Base-by-base conservation (phyloP, 2,329 filamentous ascomycete genomes). In the Cytospora piceicola region DNA sequence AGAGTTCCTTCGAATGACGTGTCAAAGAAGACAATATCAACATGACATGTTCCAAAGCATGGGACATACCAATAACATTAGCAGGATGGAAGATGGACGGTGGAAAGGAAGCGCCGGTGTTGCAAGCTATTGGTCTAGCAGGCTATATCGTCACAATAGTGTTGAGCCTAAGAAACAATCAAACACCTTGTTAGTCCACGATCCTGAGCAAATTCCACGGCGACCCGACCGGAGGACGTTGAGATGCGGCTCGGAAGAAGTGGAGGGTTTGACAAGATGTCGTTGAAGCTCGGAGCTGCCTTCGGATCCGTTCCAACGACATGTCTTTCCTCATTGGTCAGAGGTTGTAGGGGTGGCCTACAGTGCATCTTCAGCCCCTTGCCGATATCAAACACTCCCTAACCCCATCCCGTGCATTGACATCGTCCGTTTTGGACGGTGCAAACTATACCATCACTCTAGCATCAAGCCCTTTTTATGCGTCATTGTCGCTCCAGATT, bases 321-420 rank as follows among this genome's bases (percentile, higher is more conserved):
- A 68, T 61, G 61, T 67, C 61, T 58, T 58, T 24, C 46, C 57
- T 63, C 34, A 71, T 71, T 71, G 69, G 70, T 34, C n/a, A 52
- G 36, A 39, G 11, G 29, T 39, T 63, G 61, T 55, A 63, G 53
- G 61, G 61, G 53, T 57, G 15, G 30, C 53, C 53, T 46, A 46
- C 55, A 57, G 61, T 58, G 56, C 55, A 46, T 63, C 61, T 36
- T 27, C 61, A n/a, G 61, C 69, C 69, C 69, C 67, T 49, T 69
- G 69, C 58, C 68, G 61, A 70, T 71, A 70, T 71, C 69, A 70
- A 69, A 69, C 61, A 57, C 58, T 39, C 56, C 61, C 59, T 58
- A 30, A 66, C 61, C 30, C 54, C 63, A 58, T 32, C 53, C 63
- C 55, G 42, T 61, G 34, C 51, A 42, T 42, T 55, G 58, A 53